phyloP scores from a whole-genome alignment of 176 grass and related monocot species.

The Poa annua region DNA sequence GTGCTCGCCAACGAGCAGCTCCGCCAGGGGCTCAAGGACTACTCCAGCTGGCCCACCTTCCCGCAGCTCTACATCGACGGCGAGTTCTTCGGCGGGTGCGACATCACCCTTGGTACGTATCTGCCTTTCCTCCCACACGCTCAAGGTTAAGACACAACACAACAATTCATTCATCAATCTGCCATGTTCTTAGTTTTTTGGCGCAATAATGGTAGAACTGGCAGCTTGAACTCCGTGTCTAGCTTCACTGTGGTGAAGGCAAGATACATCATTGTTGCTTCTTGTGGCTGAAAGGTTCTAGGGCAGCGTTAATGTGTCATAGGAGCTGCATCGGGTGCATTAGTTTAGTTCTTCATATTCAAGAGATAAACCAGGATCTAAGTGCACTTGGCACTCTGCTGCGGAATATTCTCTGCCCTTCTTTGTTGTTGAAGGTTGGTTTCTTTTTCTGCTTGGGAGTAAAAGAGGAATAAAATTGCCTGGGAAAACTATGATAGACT shows the following conservation, averaged over 20 bases:
- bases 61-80: slow-evolving; percentile 96
- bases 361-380: neutral
- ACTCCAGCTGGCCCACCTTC: slow-evolving; percentile 98
- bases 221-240: neutral
- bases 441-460: neutral
- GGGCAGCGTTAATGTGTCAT: neutral
- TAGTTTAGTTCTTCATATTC: neutral
- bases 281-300: neutral
- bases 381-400: neutral
- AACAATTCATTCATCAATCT: neutral
- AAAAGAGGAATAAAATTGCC: neutral
- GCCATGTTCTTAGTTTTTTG: neutral
- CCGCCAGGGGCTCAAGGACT: slow-evolving; percentile 89
- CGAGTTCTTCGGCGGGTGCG: slow-evolving; percentile 95
- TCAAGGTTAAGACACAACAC: too few species aligned
- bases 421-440: neutral
- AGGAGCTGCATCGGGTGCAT: neutral
- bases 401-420: neutral
- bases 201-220: neutral
- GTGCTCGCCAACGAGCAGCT: slow-evolving; percentile 86
- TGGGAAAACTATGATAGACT: neutral
- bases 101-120: slow-evolving; percentile 73
- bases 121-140: too few species aligned
- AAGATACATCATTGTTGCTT: neutral
- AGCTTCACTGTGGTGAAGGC: too few species aligned